Conservation (phyloP, 768 basidiomycete species). For the Psilocybe azurescens region DNA sequence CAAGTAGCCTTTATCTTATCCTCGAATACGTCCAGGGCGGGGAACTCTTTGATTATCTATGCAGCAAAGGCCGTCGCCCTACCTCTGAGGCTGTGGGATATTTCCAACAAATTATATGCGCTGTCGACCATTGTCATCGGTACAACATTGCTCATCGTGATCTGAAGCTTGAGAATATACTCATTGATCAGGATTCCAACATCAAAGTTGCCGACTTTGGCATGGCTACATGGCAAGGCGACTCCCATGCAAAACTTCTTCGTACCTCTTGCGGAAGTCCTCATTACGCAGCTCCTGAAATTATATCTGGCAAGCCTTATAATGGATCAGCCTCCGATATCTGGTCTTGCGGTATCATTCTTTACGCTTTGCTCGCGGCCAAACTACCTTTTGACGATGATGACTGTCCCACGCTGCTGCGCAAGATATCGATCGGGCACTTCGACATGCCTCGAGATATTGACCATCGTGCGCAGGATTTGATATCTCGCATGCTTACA, state of each 20-base stretch:
- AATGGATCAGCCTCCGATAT: constrained; percentile 90
- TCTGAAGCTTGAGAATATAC: constrained; percentile 92
- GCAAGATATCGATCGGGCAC: constrained; percentile 76
- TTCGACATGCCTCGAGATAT: constrained; percentile 80
- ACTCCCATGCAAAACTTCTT: constrained; percentile 51
- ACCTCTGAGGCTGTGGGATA: constrained; percentile 78
- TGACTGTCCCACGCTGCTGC: constrained; percentile 74
- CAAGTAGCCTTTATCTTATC: constrained; percentile 85
- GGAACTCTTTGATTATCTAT: constrained; percentile 93
- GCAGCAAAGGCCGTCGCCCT: constrained; percentile 74
- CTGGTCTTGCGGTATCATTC: constrained; percentile 96
- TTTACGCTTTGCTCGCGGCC: constrained; percentile 88
- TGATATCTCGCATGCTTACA: constrained; percentile 82
- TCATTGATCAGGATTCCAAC: constrained; percentile 82
- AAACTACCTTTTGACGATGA: constrained; percentile 94
- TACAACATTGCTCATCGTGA: constrained; percentile 95
- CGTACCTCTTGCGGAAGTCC: constrained; percentile 92
- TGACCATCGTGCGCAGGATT: constrained; percentile 71
- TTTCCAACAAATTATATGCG: constrained; percentile 93
- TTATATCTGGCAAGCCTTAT: constrained; percentile 83
- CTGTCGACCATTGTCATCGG: constrained; percentile 91
- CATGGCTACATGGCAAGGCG: constrained; percentile 93
- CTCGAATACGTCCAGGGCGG: constrained; percentile 96
- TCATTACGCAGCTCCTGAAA: constrained; percentile 94
- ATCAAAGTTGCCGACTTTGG: constrained; percentile 98